A percentile compares a stretch with the other conserved stretches of the same genome.
phyloP scores from a whole-genome alignment of 2,329 filamentous ascomycete genomes.

The Eurotiales sp. region DNA sequence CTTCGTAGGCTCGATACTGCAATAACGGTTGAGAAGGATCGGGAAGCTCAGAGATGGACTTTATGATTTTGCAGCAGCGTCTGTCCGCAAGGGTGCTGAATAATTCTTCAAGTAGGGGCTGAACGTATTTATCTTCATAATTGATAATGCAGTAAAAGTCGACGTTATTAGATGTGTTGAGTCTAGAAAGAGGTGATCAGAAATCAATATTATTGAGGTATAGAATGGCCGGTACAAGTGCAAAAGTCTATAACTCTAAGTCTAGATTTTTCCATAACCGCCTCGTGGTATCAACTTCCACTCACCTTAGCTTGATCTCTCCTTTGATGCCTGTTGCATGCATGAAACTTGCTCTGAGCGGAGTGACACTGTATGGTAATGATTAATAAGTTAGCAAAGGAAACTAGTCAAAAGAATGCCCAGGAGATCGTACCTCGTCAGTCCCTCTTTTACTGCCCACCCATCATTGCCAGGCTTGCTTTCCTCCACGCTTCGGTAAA shows the following conservation, averaged over 20 bases:
- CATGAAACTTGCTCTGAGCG: conserved; percentile 89
- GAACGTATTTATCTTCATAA: conserved; percentile 86
- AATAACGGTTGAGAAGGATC: conserved; percentile 53
- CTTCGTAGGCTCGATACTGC: conserved; percentile 83
- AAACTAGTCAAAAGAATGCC: no score
- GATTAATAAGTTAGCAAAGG: conserved; percentile 14
- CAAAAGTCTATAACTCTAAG: conserved; percentile 10
- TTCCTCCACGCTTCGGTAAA: conserved; percentile 80
- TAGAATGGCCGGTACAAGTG: conserved; percentile 4
- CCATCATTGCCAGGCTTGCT: conserved; percentile 81
- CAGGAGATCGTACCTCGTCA: conserved; percentile 67
- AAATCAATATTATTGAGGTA: conserved; percentile 9
- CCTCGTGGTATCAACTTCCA: conserved; percentile 33
- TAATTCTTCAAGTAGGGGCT: conserved; percentile 76
- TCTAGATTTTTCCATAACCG: conserved; percentile 17
- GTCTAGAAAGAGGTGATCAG: conserved; percentile 21
- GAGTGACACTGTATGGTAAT: conserved; percentile 65
- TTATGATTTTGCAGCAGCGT: conserved; percentile 54
- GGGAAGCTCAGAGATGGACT: conserved; percentile 47
- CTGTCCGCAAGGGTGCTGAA: conserved; percentile 60
- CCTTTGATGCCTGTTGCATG: conserved; percentile 63
- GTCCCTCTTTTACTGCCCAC: conserved; percentile 83
- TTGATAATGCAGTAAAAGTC: conserved; percentile 69
- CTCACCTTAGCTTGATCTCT: conserved; percentile 76
- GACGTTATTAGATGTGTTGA: conserved; percentile 34